Evolutionary conservation across 495 filamentous ascomycete species (phyloP).

Genomic region (Massariosphaeria phaeospora): DNA sequence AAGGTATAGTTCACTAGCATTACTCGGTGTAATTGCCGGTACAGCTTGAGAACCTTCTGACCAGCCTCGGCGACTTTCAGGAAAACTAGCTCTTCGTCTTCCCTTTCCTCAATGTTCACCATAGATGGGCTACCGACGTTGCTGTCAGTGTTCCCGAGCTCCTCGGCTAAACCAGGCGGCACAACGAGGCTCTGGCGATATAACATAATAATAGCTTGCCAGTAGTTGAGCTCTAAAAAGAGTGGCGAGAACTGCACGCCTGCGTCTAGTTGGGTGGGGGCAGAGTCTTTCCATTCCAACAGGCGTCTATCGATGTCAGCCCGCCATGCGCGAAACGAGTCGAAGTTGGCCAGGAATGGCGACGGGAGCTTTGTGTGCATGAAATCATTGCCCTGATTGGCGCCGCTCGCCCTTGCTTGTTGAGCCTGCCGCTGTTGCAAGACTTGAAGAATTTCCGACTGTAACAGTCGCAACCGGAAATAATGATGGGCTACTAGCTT

Average conservation of each 20-base stretch:
- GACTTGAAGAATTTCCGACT: conserved; percentile 93
- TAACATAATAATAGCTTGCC: conserved; percentile 96
- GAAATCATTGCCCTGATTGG: conserved; percentile 59
- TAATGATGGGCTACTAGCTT: conserved; percentile 89
- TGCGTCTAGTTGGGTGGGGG: conserved; percentile 69
- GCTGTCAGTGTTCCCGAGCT: conserved; percentile 63
- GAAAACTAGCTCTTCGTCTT: conserved; percentile 86
- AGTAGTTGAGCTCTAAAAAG: conserved; percentile 91
- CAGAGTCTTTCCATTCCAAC: conserved; percentile 79
- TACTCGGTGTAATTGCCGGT: conserved; percentile 81
- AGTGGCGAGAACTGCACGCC: conserved; percentile 82
- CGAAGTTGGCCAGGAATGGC: conserved; percentile 77
- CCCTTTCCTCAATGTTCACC: conserved; percentile 55
- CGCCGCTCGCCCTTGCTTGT: conserved; percentile 51
- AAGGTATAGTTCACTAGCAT: conserved; percentile 94
- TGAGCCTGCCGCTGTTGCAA: conserved; percentile 83
- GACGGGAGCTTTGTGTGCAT: conserved; percentile 76
- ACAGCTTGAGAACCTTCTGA: conserved; percentile 83
- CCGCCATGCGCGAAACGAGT: conserved; percentile 82
- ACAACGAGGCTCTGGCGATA: conserved; percentile 88
- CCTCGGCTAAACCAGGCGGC: conserved; percentile 75
- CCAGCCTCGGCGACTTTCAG: conserved; percentile 92
- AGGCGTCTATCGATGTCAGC: conserved; percentile 79
- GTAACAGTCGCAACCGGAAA: conserved; percentile 81
- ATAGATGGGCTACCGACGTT: conserved; percentile 58